Conservation (phyloP, 345 rosid species). For the Microthlaspi erraticum region DNA sequence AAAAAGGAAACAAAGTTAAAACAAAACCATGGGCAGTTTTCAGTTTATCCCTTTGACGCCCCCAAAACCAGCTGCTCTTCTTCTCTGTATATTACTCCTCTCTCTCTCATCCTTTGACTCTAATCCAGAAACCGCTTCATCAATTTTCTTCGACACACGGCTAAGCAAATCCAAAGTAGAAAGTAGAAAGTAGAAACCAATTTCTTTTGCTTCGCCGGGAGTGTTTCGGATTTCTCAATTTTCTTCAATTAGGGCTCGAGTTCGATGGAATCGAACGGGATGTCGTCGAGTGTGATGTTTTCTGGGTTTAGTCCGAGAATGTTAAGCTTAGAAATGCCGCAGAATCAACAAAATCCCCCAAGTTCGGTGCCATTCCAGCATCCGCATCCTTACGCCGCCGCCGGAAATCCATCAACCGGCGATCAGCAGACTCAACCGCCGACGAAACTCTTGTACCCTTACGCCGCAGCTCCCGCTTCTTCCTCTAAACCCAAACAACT, state of each 20-base stretch:
- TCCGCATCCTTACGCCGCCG: slow-evolving; percentile 54
- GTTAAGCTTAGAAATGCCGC: slow-evolving; percentile 74
- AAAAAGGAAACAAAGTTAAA: slow-evolving; percentile 18
- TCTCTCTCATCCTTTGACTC: slow-evolving; percentile 23
- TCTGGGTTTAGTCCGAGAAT: slow-evolving; percentile 74
- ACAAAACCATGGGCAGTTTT: slow-evolving; percentile 73
- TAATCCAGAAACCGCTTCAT: neutral
- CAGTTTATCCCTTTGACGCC: slow-evolving; percentile 25
- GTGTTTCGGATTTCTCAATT: neutral
- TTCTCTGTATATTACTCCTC: slow-evolving; percentile 29
- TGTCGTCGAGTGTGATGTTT: slow-evolving; percentile 54
- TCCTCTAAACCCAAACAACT: slow-evolving; percentile 55
- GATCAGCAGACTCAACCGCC: slow-evolving; percentile 57
- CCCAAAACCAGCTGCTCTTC: slow-evolving; percentile 60
- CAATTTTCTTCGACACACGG: neutral
- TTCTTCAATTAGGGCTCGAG: neutral
- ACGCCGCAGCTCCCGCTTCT: neutral
- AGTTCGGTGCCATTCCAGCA: slow-evolving; percentile 53
- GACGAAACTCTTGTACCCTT: slow-evolving; percentile 50
- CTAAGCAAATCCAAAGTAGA: neutral
- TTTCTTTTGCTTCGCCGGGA: neutral
- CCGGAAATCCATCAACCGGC: slow-evolving; percentile 44
- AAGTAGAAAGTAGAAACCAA: too few species aligned
- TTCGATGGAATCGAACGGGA: slow-evolving; percentile 56
- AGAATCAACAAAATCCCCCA: slow-evolving; percentile 54